Conservation (phyloP, 345 rosid species). For the Euphorbia lathyris region DNA sequence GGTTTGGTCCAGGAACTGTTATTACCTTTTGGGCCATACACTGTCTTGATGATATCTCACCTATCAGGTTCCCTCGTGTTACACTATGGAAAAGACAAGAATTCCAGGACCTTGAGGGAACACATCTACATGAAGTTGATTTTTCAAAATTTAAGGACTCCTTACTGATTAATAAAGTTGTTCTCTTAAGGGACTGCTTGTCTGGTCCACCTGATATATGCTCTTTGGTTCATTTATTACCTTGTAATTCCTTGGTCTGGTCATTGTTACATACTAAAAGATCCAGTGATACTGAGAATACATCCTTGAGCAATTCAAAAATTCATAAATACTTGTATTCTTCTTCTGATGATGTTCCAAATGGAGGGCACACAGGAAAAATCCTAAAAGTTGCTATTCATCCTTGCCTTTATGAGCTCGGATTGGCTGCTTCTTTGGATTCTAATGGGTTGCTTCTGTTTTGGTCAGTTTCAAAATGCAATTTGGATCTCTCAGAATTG, state of each 20-base stretch:
- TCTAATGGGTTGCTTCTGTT: constrained; percentile 67
- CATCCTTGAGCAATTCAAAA: constrained; percentile 33
- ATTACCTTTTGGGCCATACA: constrained; percentile 84
- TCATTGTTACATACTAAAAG: constrained; percentile 44
- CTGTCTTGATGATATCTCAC: constrained; percentile 79
- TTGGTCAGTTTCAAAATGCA: constrained; percentile 53
- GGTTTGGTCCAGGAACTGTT: constrained; percentile 64
- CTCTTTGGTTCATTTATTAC: constrained; percentile 53
- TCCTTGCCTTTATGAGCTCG: constrained; percentile 47
- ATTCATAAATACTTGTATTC: constrained; percentile 27
- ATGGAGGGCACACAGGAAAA: constrained; percentile 60
- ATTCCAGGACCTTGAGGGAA: constrained; percentile 34
- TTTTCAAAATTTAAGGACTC: constrained; percentile 32
- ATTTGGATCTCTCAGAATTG: constrained; percentile 41
- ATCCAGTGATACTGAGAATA: constrained; percentile 30
- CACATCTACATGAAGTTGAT: constrained; percentile 30
- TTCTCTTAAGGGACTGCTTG: constrained; percentile 44
- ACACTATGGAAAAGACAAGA: constrained; percentile 64
- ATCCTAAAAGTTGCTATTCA: constrained; percentile 62
- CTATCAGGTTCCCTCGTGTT: constrained; percentile 71
- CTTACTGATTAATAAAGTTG: constrained; percentile 49
- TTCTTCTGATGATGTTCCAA: constrained; percentile 37
- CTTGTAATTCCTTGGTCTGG: constrained; percentile 50
- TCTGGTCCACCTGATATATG: constrained; percentile 62
- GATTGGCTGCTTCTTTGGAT: constrained; percentile 72